Percentiles rank a stretch among this genome's conserved stretches.
Conservation (phyloP, 306 rosid species). For the Alnus glutinosa region DNA sequence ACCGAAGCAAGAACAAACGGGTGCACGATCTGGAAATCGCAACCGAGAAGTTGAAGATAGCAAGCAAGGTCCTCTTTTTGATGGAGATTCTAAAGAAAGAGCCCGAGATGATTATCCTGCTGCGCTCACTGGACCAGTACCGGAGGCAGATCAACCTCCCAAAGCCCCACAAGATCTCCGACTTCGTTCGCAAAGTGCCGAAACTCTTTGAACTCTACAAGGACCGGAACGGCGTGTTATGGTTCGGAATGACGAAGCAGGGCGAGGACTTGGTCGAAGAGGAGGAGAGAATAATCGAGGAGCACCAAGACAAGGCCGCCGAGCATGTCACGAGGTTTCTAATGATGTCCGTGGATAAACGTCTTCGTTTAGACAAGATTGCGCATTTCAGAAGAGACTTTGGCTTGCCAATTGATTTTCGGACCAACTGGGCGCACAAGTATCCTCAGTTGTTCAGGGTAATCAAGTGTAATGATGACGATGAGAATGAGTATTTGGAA, state of each 20-base stretch:
- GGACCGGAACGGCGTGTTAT: constrained; percentile 50
- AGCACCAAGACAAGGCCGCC: constrained; percentile 58
- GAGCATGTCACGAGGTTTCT: constrained; percentile 68
- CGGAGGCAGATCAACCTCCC: constrained; percentile 70
- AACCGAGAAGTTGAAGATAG: constrained; percentile 75
- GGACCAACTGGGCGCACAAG: constrained; percentile 56
- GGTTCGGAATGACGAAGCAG: constrained; percentile 71
- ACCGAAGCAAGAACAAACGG: constrained; percentile 60
- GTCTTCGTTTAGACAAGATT: constrained; percentile 60
- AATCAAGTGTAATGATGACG: constrained; percentile 35
- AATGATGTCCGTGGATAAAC: constrained; percentile 75
- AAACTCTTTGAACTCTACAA: constrained; percentile 61
- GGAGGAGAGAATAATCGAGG: constrained; percentile 43
- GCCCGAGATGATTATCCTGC: constrained; percentile 70
- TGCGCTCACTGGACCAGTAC: constrained; percentile 53
- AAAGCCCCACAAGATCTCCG: constrained; percentile 67
- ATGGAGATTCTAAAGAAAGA: constrained; percentile 67
- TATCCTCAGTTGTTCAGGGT: constrained; percentile 63
- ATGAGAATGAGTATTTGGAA: constrained; percentile 68
- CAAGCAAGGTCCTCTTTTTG: constrained; percentile 51
- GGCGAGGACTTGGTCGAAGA: constrained; percentile 61
- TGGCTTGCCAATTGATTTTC: constrained; percentile 50
- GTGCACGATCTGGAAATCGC: constrained; percentile 66
- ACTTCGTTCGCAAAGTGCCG: constrained; percentile 67
- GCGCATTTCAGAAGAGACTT: constrained; percentile 55